Conservation (phyloP, 148 eudicot species). For the Camellia lanceoleosa region DNA sequence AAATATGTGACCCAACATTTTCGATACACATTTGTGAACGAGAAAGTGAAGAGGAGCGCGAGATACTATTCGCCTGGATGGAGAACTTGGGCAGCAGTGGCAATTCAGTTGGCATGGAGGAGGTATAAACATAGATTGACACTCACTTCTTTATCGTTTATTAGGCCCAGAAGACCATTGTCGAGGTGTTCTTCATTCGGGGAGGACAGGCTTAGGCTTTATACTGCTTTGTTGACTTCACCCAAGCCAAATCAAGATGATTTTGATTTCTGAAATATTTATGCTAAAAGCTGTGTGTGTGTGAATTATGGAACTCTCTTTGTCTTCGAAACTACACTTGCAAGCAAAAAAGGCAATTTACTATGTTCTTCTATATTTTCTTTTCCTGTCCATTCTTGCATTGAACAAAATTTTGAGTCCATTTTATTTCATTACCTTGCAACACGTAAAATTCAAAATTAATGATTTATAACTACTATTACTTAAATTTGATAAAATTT, state of each 20-base stretch:
- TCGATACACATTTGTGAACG: conserved; percentile 83
- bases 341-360: not conserved
- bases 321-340: too few species aligned
- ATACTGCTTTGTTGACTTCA: conserved; percentile 83
- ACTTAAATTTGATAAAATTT: too few species aligned
- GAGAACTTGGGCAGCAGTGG: conserved; percentile 98
- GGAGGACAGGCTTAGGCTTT: conserved; percentile 80
- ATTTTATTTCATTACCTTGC: too few species aligned
- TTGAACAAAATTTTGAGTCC: too few species aligned
- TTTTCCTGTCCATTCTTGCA: too few species aligned
- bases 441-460: too few species aligned
- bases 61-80: conserved; percentile 93
- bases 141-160: conserved; percentile 79
- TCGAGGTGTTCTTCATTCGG: conserved; percentile 84
- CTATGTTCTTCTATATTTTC: too few species aligned
- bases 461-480: too few species aligned
- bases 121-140: conserved; percentile 77
- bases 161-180: conserved; percentile 89
- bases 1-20: conserved; percentile 91
- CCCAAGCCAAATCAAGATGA: conserved; percentile 97
- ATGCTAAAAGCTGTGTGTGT: conserved; percentile 1
- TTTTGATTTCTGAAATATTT: conserved; percentile 48
- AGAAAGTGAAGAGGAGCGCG: conserved; percentile 84
- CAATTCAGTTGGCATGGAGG: conserved; percentile 90
- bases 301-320: not conserved